Evolutionary conservation across 2,329 filamentous ascomycete genomes (phyloP).

Genomic region (Dryadomyces quercus-mongolicae): DNA sequence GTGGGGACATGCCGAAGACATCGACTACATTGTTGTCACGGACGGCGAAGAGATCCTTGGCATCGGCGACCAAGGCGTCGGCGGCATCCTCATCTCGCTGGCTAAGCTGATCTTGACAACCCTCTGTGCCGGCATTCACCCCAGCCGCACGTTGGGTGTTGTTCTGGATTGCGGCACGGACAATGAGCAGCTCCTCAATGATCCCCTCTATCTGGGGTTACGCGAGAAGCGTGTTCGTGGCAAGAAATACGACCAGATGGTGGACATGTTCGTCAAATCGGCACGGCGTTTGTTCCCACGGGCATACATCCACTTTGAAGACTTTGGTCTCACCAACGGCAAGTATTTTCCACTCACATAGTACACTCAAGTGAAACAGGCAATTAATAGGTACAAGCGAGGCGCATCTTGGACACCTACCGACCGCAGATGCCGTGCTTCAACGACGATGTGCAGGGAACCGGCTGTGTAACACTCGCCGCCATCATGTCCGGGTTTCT

Average conservation of each 20-base stretch:
- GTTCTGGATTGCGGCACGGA: slow-evolving; percentile 80
- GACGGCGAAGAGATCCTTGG: slow-evolving; percentile 67
- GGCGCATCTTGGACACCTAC: slow-evolving; percentile 66
- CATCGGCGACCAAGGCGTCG: slow-evolving; percentile 81
- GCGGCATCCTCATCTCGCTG: slow-evolving; percentile 71
- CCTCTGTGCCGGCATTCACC: slow-evolving; percentile 76
- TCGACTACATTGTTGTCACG: slow-evolving; percentile 82
- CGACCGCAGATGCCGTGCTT: slow-evolving; percentile 67
- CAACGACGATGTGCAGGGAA: slow-evolving; percentile 76
- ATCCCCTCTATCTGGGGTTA: slow-evolving; percentile 70
- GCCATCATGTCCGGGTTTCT: slow-evolving; percentile 67
- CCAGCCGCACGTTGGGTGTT: slow-evolving; percentile 64
- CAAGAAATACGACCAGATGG: slow-evolving; percentile 61
- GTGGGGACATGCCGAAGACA: slow-evolving; percentile 59
- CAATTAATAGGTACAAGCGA: slow-evolving; percentile 28
- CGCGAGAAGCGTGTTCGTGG: slow-evolving; percentile 55
- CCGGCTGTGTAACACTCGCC: slow-evolving; percentile 75
- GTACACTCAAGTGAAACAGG: no score
- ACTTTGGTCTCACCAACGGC: slow-evolving; percentile 69
- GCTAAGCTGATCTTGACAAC: slow-evolving; percentile 78
- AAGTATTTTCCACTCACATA: slow-evolving; percentile 7
- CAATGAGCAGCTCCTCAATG: slow-evolving; percentile 61
- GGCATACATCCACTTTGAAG: slow-evolving; percentile 82
- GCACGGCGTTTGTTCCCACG: slow-evolving; percentile 60
- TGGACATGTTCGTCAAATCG: slow-evolving; percentile 60